phyloP scores from a whole-genome alignment of 192 early-diverging fungal species.

The Chytriomyces sp. region DNA sequence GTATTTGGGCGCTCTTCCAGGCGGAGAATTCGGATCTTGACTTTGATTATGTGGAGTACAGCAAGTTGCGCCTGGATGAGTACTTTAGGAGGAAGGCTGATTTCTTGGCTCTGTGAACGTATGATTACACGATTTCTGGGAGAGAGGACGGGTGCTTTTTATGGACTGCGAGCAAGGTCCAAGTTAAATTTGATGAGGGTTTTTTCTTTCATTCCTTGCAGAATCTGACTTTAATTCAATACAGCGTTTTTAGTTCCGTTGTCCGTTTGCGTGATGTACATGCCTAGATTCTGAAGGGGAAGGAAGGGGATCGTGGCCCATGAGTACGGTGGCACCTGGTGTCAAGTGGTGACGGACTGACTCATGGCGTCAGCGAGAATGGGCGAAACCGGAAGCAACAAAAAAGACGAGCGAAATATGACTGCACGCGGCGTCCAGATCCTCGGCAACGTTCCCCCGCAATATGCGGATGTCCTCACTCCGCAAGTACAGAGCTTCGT shows the following conservation, averaged over 20 bases:
- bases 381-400: background rate
- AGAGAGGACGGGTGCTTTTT: background rate
- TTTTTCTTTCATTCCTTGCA: conserved; percentile 11
- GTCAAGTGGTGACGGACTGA: too few species aligned
- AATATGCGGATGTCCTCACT: conserved; percentile 74
- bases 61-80: conserved; percentile 75
- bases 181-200: background rate
- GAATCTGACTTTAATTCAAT: background rate
- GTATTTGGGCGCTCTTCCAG: conserved; percentile 57
- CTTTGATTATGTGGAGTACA: conserved; percentile 94
- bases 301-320: background rate
- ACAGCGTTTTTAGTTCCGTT: background rate
- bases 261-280: background rate
- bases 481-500: conserved; percentile 82
- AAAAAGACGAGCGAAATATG: background rate
- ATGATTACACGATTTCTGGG: background rate
- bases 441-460: conserved; percentile 51
- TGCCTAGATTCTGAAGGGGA: too few species aligned
- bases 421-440: conserved; percentile 45
- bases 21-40: conserved; percentile 88
- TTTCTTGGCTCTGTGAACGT: conserved; percentile 35
- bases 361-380: too few species aligned
- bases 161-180: background rate
- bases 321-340: background rate
- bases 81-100: conserved; percentile 39